Evolutionary conservation across 129 eudicot genomes (phyloP).

Genomic region (Mikania micrantha): DNA sequence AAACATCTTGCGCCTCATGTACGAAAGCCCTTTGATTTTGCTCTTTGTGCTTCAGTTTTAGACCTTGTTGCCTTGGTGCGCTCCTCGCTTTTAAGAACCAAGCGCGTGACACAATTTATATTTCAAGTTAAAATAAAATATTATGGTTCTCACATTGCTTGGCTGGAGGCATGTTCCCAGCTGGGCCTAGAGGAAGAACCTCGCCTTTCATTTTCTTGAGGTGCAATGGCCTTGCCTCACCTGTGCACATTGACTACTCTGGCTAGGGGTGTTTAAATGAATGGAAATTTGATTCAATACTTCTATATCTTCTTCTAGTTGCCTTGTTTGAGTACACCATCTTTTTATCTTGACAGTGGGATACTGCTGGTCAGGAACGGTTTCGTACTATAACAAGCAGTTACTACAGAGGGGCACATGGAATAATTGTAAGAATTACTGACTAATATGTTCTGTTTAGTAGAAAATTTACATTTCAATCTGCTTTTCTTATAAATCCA

Average conservation of each 20-base stretch:
- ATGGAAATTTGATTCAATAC: conserved; percentile 1
- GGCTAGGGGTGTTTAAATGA: background rate
- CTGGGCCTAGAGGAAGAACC: background rate
- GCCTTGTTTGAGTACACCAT: conserved; percentile 3
- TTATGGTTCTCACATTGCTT: background rate
- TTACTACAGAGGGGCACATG: conserved; percentile 98
- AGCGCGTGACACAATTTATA: background rate
- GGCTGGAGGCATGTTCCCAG: background rate
- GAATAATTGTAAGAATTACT: conserved; percentile 67
- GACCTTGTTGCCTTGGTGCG: no score
- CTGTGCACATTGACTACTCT: background rate
- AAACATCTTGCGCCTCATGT: no score
- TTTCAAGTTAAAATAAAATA: background rate
- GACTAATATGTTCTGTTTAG: background rate
- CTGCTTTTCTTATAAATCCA: background rate
- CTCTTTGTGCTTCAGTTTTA: no score
- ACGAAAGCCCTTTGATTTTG: no score
- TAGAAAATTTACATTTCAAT: background rate
- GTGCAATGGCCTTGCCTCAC: background rate
- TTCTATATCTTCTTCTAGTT: background rate
- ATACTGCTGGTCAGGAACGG: conserved; percentile 99
- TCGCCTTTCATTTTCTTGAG: background rate
- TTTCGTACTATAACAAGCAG: conserved; percentile 98
- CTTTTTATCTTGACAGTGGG: conserved; percentile 61
- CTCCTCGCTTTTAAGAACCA: no score